A percentile compares a stretch with the other conserved stretches of the same genome.
phyloP scores from a whole-genome alignment of 225 moss, liverwort and hornwort genomes.

The Climacium dendroides region DNA sequence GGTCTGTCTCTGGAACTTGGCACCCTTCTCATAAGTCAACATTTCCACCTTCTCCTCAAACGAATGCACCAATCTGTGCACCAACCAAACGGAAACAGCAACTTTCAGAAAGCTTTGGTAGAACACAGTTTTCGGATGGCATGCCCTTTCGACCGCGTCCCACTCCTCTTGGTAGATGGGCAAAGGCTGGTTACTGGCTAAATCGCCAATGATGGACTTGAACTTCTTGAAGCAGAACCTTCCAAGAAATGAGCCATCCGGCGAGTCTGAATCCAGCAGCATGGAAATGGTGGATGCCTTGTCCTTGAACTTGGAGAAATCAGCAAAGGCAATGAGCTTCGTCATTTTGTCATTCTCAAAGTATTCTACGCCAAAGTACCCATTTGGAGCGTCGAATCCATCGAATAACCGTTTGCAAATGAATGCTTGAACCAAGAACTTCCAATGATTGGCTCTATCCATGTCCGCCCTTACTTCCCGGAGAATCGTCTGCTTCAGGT shows the following conservation, averaged over 20 bases:
- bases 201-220: background rate
- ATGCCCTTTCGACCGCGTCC: background rate
- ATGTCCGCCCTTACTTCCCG: background rate
- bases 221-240: constrained; percentile 21
- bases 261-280: background rate
- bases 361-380: background rate
- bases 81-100: constrained; percentile 20
- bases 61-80: constrained; percentile 11
- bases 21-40: background rate
- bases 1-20: background rate
- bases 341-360: background rate
- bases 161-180: background rate
- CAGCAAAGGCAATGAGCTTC: background rate
- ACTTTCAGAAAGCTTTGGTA: constrained; percentile 16
- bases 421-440: constrained; percentile 22
- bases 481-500: background rate
- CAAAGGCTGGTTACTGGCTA: background rate
- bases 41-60: constrained; percentile 2
- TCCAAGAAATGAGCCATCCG: background rate
- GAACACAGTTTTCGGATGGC: background rate
- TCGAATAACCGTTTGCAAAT: constrained; percentile 6
- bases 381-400: background rate
- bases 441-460: background rate
- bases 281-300: constrained; percentile 8
- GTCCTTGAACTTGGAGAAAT: constrained; percentile 9